A percentile compares a stretch with the other conserved stretches of the same genome.
These are phyloP conservation scores for Polyporus tsugae DNA, from an alignment of 1,284 basidiomycete species.

Conservation along the genomic window DNA sequence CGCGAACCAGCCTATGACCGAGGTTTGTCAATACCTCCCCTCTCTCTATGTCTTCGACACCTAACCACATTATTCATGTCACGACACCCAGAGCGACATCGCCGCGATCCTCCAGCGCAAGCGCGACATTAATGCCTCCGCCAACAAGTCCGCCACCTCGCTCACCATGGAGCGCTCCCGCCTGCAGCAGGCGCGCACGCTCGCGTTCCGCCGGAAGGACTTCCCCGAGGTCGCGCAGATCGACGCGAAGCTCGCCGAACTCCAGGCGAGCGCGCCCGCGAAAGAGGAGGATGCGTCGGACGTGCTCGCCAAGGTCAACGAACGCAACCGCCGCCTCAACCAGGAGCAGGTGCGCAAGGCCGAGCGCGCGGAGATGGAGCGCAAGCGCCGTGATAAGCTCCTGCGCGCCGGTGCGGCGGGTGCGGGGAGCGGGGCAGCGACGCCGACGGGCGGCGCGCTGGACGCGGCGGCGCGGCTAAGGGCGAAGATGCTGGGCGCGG, in stretches of 20 bases:
- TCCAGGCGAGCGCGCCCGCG: constrained; percentile 46
- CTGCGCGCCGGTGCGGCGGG: constrained; percentile 46
- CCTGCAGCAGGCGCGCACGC: constrained; percentile 69
- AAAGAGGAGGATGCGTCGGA: constrained; percentile 52
- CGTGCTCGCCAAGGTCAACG: constrained; percentile 82
- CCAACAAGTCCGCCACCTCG: constrained; percentile 47
- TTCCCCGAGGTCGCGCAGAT: constrained; percentile 63
- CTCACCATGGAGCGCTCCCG: constrained; percentile 67
- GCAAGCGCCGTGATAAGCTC: constrained; percentile 72
- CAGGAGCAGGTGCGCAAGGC: constrained; percentile 80
- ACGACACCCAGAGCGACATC: constrained; percentile 66
- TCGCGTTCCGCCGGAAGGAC: constrained; percentile 79
- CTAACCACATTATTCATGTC: not conserved
- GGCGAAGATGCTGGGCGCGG: constrained; percentile 53
- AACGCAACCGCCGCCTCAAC: constrained; percentile 87
- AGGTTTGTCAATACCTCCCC: constrained; percentile 56
- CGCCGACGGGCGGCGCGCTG: constrained; percentile 43
- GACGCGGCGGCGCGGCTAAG: constrained; percentile 71
- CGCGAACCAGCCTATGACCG: constrained; percentile 71
- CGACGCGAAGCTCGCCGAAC: constrained; percentile 67
- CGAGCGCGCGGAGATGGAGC: constrained; percentile 72
- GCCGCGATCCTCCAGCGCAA: constrained; percentile 77
- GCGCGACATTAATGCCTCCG: constrained; percentile 57
- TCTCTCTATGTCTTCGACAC: not conserved
- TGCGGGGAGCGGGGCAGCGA: constrained; percentile 44